Percentiles rank a stretch among this genome's conserved stretches.
These are phyloP conservation scores for Bisporella sp. DNA, from an alignment of 2,329 filamentous ascomycete species.

Conservation along the genomic window DNA sequence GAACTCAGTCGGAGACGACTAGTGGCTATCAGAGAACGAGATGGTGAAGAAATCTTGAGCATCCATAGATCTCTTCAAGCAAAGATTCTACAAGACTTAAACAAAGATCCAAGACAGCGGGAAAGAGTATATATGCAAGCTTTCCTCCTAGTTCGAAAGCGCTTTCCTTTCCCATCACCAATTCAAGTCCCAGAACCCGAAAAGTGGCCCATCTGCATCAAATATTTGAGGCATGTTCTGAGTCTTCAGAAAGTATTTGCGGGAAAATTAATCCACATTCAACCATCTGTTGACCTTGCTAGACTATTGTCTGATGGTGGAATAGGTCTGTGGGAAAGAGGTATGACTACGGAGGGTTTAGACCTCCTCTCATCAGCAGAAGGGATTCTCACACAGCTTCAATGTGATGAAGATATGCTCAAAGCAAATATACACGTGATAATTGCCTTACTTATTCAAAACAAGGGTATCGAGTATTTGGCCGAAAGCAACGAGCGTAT, in stretches of 20 bases:
- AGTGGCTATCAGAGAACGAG: constrained; percentile 6
- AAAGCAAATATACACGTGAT: constrained; percentile 14
- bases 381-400: constrained; percentile 11
- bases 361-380: constrained; percentile 12
- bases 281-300: constrained; percentile 10
- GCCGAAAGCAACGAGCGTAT: constrained; percentile 11
- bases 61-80: constrained; percentile 12
- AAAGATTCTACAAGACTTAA: constrained; percentile 10
- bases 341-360: constrained; percentile 9
- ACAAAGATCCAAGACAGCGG: constrained; percentile 9
- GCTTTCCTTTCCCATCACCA: constrained; percentile 10
- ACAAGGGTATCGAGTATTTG: constrained; percentile 11
- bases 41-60: constrained; percentile 7
- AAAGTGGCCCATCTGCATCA: constrained; percentile 15
- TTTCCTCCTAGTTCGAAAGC: constrained; percentile 9
- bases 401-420: constrained; percentile 8
- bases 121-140: constrained; percentile 10
- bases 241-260: constrained; percentile 11
- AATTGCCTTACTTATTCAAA: constrained; percentile 12
- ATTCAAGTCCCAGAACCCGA: constrained; percentile 7
- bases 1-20: constrained; percentile 4
- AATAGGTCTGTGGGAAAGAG: constrained; percentile 14
- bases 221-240: constrained; percentile 15
- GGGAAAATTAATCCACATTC: constrained; percentile 2
- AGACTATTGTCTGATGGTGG: constrained; percentile 14